Conservation (phyloP, 75 land plant species). For the Pinus albicaulis region DNA sequence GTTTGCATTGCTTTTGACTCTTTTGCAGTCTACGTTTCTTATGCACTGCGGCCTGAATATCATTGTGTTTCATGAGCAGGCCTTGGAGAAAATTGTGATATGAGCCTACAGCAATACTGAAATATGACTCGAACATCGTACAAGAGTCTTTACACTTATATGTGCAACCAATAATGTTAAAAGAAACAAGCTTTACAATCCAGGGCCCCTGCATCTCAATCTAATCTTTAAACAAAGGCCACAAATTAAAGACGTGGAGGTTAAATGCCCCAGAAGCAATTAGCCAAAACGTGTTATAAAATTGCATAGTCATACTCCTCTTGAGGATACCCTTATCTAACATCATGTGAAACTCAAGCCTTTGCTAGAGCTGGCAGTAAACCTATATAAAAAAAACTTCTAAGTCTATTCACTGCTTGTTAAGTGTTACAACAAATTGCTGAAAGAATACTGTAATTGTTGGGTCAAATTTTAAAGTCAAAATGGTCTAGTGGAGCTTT, state of each 20-base stretch:
- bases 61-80: too few species aligned
- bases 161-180: too few species aligned
- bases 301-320: not conserved
- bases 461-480: conserved; percentile 4
- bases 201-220: not conserved
- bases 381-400: not conserved
- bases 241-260: conserved; percentile 8
- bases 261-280: not conserved
- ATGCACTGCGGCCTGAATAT: too few species aligned
- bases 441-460: not conserved
- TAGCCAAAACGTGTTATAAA: not conserved
- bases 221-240: not conserved
- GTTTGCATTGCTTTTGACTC: too few species aligned
- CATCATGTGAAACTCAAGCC: not conserved
- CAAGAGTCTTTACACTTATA: not conserved
- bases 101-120: not conserved
- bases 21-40: too few species aligned
- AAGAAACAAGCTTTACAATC: not conserved
- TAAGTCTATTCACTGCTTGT: not conserved
- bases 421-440: not conserved
- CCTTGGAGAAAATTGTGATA: too few species aligned
- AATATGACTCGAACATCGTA: not conserved
- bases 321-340: not conserved
- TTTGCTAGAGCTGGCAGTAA: not conserved
- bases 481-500: not conserved